Base-by-base conservation (phyloP, 1,284 basidiomycete species). In the Apiotrichum gracile region DNA sequence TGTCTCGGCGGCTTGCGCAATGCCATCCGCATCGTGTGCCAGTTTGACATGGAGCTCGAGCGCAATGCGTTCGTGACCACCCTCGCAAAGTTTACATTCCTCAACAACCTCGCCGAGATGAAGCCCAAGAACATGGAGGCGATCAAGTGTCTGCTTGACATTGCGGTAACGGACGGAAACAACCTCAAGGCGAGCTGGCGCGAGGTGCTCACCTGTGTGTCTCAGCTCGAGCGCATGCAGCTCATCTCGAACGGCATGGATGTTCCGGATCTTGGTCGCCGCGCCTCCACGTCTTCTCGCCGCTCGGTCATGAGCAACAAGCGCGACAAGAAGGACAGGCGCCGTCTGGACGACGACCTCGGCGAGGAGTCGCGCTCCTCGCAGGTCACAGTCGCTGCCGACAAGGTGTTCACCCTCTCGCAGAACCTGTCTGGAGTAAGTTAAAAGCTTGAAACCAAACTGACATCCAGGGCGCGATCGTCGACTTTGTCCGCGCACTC, bases 51-150 rank as follows among this genome's bases (percentile, higher is more conserved):
- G 63, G 93, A 97, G 70, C 79, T 97, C 25, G 89, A 96, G 69
- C 85, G 93, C 21, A 96, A 97, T 66, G 93, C 92, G 0, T 97
- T 97, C 69, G 90, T 97, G 31, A 91, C 91, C n/a, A 97, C 93
- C 0, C 79, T 97, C n/a, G 85, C 82, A 43, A 97, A 97, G 72
- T 96, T 97, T 72, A 97, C 93, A 1, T 96, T 93, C 79, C 79
- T 97, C 58, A 96, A 90, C 74, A 97, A 97, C 67, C 77, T 97
- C 9, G 89, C 90, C 51, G 93, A 97, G 78, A 97, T 97, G 93
- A 93, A 91, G 77, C 82, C 89, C 35, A 97, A 97, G 79, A 97
- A 97, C 69, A 93, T 97, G 83, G 93, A 97, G 70, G 93, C 93
- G 3, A 96, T 97, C 77, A 97, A 96, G 75, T 79, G 89, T 4